Conservation (phyloP, 176 grass and related monocot genomes). For the Triticum dicoccoides region DNA sequence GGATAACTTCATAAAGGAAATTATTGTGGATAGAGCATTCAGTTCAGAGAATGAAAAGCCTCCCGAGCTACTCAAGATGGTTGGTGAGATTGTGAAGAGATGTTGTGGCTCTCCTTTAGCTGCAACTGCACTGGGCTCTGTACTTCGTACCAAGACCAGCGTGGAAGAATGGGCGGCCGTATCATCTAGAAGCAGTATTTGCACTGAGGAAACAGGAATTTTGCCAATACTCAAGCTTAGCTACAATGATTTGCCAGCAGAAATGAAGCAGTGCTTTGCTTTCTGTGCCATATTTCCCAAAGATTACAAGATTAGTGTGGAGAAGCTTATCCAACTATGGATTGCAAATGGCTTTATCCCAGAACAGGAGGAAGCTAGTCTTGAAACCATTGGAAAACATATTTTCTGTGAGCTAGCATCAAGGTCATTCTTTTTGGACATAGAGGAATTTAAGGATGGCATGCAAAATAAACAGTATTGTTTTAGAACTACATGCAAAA, state of each 20-base stretch:
- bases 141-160: background rate
- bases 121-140: background rate
- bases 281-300: slow-evolving; percentile 18
- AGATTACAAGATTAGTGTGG: background rate
- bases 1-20: background rate
- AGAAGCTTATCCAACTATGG: background rate
- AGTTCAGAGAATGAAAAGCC: background rate
- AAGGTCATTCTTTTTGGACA: background rate
- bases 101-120: slow-evolving; percentile 1
- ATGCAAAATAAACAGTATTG: no score
- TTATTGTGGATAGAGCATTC: background rate
- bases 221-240: background rate
- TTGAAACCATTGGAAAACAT: background rate
- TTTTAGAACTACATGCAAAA: background rate
- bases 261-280: slow-evolving; percentile 12
- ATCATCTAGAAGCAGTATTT: background rate
- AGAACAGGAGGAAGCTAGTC: background rate
- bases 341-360: background rate
- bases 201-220: background rate
- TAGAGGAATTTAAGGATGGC: no score
- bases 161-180: background rate
- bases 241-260: background rate
- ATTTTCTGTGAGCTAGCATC: background rate
- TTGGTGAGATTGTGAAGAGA: background rate
- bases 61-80: background rate